A percentile compares a stretch with the other conserved stretches of the same genome.
Evolutionary conservation across 768 basidiomycete species (phyloP).

Genomic region (Porpolomopsis calyptriformis): DNA sequence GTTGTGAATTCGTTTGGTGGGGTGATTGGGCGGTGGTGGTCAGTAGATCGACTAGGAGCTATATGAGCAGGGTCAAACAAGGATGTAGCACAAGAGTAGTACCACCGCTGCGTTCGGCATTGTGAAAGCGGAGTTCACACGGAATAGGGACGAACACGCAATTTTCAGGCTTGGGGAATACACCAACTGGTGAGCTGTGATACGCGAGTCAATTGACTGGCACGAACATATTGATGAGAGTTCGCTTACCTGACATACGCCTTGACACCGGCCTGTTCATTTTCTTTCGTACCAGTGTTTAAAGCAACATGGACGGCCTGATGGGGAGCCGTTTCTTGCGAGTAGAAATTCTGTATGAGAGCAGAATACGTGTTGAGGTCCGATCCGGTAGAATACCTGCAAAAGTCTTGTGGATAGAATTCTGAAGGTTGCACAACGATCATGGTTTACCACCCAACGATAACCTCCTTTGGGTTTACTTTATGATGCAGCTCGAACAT

Average conservation of each 20-base stretch:
- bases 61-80: conserved; percentile 6
- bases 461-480: conserved; percentile 76
- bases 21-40: conserved; percentile 36
- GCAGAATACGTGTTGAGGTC: conserved; percentile 91
- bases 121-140: conserved; percentile 73
- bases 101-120: conserved; percentile 81
- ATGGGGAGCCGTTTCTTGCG: conserved; percentile 80
- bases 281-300: conserved; percentile 69
- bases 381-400: conserved; percentile 87
- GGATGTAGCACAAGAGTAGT: conserved; percentile 23
- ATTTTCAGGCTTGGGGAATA: conserved; percentile 86
- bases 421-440: conserved; percentile 7
- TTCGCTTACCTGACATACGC: conserved; percentile 70
- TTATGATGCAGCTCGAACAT: conserved; percentile 88
- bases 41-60: conserved; percentile 64
- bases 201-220: conserved; percentile 10
- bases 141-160: conserved; percentile 90
- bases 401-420: neutral
- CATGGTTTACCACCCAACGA: conserved; percentile 79
- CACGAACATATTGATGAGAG: conserved; percentile 1
- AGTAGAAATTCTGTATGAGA: conserved; percentile 95
- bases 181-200: conserved; percentile 74
- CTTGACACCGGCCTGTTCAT: conserved; percentile 60
- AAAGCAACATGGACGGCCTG: conserved; percentile 87
- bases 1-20: conserved; percentile 37